phyloP scores from a whole-genome alignment of 2,329 filamentous ascomycete species.

The Diaporthe sp. region DNA sequence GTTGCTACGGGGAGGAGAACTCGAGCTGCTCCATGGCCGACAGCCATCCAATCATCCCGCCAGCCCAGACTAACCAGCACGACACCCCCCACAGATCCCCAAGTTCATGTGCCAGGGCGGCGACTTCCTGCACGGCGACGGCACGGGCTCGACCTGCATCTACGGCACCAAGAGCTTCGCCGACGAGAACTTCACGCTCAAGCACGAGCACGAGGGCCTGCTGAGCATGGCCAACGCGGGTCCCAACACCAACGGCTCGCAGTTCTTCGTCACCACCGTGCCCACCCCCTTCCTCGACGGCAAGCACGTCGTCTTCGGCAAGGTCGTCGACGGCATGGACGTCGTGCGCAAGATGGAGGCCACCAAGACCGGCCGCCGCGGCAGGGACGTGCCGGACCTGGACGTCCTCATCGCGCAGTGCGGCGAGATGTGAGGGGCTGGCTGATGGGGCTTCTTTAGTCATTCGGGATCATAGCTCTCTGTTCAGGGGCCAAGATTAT shows the following conservation, averaged over 20 bases:
- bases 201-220: slow-evolving; percentile 84
- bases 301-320: slow-evolving; percentile 97
- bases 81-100: slow-evolving; percentile 75
- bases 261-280: slow-evolving; percentile 97
- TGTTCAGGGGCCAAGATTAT: not conserved
- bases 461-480: not conserved
- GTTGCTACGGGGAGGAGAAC: too few species aligned
- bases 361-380: slow-evolving; percentile 81
- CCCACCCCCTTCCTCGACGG: slow-evolving; percentile 88
- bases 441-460: not conserved
- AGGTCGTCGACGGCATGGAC: slow-evolving; percentile 90
- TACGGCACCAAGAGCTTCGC: slow-evolving; percentile 88
- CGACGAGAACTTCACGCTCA: slow-evolving; percentile 89
- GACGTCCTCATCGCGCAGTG: slow-evolving; percentile 90
- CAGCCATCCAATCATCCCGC: too few species aligned
- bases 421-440: slow-evolving; percentile 85
- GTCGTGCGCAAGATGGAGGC: slow-evolving; percentile 94
- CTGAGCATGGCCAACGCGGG: slow-evolving; percentile 97
- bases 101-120: slow-evolving; percentile 98
- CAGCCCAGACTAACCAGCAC: not conserved
- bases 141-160: slow-evolving; percentile 88
- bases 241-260: slow-evolving; percentile 91
- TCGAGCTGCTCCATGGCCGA: too few species aligned
- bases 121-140: slow-evolving; percentile 94
- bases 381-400: slow-evolving; percentile 84